phyloP scores from a whole-genome alignment of 768 basidiomycete species.

The Terana coerulea region DNA sequence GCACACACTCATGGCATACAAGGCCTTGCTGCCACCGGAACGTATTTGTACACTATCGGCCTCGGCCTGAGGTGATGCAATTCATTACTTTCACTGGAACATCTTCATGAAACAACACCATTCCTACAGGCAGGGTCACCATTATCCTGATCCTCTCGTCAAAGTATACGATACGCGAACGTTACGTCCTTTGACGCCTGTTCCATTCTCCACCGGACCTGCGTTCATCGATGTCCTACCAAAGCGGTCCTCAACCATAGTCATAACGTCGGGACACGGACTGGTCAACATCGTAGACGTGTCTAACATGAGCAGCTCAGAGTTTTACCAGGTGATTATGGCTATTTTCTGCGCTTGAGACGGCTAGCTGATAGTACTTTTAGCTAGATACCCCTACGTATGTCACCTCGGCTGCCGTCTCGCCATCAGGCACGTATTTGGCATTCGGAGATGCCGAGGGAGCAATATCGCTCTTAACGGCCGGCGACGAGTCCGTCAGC shows the following conservation, averaged over 20 bases:
- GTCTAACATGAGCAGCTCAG: conserved; percentile 60
- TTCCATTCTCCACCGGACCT: conserved; percentile 85
- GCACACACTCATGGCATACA: conserved; percentile 83
- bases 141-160: conserved; percentile 86
- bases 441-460: conserved; percentile 92
- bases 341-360: background rate
- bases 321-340: conserved; percentile 82
- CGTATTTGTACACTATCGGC: conserved; percentile 83
- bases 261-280: conserved; percentile 76
- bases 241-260: conserved; percentile 67
- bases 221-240: conserved; percentile 82
- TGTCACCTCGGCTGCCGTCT: conserved; percentile 76
- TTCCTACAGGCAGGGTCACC: conserved; percentile 74
- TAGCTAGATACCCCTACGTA: conserved; percentile 73
- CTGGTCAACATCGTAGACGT: conserved; percentile 84
- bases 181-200: conserved; percentile 76
- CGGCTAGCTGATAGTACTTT: background rate
- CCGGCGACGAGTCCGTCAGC: conserved; percentile 55
- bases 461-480: conserved; percentile 74
- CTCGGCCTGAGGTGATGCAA: conserved; percentile 69
- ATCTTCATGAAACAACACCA: too few relatives aligned
- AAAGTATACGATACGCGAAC: conserved; percentile 90
- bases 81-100: too few relatives aligned
- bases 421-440: conserved; percentile 85
- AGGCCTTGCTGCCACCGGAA: conserved; percentile 76